Conservation (phyloP, 495 filamentous ascomycete species). For the Achaetomiella virescens region DNA sequence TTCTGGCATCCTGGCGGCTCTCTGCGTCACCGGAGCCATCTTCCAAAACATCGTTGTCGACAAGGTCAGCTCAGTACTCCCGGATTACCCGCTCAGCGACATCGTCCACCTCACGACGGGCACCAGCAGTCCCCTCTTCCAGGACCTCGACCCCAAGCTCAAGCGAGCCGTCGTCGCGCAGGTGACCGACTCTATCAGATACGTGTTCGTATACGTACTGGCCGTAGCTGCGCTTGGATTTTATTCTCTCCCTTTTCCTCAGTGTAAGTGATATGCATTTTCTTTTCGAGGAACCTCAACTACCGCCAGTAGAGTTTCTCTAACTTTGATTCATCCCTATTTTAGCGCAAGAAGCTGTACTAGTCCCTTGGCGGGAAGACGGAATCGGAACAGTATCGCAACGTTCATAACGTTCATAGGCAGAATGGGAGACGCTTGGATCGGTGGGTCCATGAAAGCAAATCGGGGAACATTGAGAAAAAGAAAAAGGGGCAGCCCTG, state of each 20-base stretch:
- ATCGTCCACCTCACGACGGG: not conserved
- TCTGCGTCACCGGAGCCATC: not conserved
- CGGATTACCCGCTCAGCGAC: not conserved
- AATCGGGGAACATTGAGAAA: no score
- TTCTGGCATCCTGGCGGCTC: not conserved
- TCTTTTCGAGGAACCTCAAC: no score
- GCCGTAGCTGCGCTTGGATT: not conserved
- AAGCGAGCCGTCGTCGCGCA: not conserved
- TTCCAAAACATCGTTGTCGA: not conserved
- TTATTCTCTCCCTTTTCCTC: not conserved
- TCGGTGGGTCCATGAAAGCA: no score
- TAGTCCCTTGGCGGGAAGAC: no score
- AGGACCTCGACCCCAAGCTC: not conserved
- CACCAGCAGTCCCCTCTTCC: not conserved
- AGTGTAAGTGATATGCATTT: no score
- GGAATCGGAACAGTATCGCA: no score
- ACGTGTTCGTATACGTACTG: not conserved
- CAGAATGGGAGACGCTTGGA: no score
- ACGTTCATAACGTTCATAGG: no score
- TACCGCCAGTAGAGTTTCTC: no score
- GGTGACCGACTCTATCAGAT: not conserved
- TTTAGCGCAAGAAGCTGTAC: no score
- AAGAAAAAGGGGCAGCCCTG: no score
- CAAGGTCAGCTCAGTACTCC: not conserved
- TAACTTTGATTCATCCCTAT: no score